Percentiles rank a stretch among this genome's conserved stretches.
Evolutionary conservation across 1,284 basidiomycete genomes (phyloP).

Genomic region (Sporisorium scitamineum): DNA sequence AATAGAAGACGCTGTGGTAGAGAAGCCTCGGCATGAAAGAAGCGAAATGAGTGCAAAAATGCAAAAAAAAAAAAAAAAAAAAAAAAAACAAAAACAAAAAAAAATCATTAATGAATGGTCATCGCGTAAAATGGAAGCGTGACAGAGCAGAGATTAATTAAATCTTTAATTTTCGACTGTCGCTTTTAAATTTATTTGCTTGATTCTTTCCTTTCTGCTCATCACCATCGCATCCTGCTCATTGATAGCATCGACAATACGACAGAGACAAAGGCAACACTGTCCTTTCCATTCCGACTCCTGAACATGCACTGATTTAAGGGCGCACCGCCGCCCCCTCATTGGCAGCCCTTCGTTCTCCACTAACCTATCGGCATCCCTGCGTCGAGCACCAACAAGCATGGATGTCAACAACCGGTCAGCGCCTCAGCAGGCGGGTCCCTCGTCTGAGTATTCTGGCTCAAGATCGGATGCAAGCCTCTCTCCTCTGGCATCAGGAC

Average conservation of each 20-base stretch:
- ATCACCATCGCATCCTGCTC: background rate
- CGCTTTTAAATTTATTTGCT: no score
- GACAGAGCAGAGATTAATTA: background rate
- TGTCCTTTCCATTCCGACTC: background rate
- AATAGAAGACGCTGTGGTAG: no score
- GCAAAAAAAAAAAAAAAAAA: no score
- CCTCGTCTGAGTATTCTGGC: background rate
- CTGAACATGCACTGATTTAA: background rate
- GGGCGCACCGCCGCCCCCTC: background rate
- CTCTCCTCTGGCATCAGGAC: background rate
- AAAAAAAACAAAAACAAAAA: no score
- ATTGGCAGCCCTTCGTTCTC: background rate
- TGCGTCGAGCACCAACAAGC: background rate
- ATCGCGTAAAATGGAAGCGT: background rate
- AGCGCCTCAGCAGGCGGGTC: background rate
- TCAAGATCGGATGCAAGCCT: background rate
- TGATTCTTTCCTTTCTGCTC: background rate
- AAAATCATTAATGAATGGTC: no score
- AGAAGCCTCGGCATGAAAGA: background rate
- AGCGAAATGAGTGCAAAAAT: background rate
- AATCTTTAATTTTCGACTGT: no score
- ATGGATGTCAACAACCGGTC: slow-evolving; percentile 1
- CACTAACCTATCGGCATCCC: background rate
- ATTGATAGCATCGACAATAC: background rate
- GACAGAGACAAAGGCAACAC: background rate